A percentile compares a stretch with the other conserved stretches of the same genome.
These are phyloP conservation scores for Glomus cerebriforme DNA, from an alignment of 192 early-diverging fungal genomes.

Conservation along the genomic window DNA sequence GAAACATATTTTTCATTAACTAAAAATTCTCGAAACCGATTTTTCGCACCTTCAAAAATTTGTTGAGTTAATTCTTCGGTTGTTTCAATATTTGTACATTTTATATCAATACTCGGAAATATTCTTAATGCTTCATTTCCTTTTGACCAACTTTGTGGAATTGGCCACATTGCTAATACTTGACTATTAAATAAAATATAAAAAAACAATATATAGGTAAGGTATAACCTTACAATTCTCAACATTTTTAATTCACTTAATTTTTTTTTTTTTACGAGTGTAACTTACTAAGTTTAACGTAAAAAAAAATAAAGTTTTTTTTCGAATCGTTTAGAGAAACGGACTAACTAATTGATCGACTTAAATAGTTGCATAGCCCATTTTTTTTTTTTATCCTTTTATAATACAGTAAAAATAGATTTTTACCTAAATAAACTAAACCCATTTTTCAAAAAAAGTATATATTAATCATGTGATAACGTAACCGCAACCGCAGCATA, in stretches of 20 bases:
- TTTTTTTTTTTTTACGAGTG: background rate
- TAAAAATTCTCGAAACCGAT: constrained; percentile 53
- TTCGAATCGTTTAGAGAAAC: too few species aligned
- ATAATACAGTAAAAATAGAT: too few species aligned
- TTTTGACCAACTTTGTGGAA: constrained; percentile 45
- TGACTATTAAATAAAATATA: background rate
- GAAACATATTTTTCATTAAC: constrained; percentile 32
- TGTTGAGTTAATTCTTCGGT: constrained; percentile 26
- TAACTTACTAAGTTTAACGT: background rate
- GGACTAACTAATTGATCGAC: too few species aligned
- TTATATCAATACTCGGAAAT: constrained; percentile 25
- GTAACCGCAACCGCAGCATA: too few species aligned
- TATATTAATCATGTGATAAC: too few species aligned
- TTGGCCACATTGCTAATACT: constrained; percentile 40
- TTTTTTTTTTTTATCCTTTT: too few species aligned
- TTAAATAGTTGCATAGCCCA: too few species aligned
- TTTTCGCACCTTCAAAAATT: constrained; percentile 48
- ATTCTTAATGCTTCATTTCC: constrained; percentile 35
- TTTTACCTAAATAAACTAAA: too few species aligned
- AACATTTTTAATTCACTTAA: background rate
- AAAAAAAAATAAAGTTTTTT: background rate
- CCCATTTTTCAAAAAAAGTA: too few species aligned
- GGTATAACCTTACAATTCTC: background rate
- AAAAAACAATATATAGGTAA: background rate
- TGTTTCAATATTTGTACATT: constrained; percentile 30